A percentile compares a stretch with the other conserved stretches of the same genome.
These are phyloP conservation scores for Chlorella vulgaris DNA, from an alignment of 139 green algal species.

Conservation along the genomic window DNA sequence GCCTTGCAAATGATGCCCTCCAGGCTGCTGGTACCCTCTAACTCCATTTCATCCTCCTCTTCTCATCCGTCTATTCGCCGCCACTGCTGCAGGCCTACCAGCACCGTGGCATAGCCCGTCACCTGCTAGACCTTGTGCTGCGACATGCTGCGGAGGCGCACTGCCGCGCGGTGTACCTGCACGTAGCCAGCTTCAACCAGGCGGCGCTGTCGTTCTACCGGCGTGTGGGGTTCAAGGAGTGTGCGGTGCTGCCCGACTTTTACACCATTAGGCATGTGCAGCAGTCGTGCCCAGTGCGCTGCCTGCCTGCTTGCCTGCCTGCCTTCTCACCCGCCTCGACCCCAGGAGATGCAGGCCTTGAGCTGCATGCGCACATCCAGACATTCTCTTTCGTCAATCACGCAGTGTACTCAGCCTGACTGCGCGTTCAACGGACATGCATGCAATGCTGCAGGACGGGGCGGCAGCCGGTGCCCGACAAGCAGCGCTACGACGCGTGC, in stretches of 20 bases:
- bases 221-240: constrained; percentile 2
- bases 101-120: constrained; percentile 9
- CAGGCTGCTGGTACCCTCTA: no score
- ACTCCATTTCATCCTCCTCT: no score
- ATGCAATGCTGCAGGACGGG: background rate
- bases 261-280: constrained; percentile 18
- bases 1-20: no score
- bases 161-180: constrained; percentile 24
- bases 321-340: background rate
- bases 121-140: background rate
- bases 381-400: no score
- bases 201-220: constrained; percentile 13
- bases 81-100: constrained; percentile 9
- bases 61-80: no score
- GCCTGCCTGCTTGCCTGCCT: background rate
- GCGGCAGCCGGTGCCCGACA: constrained; percentile 4
- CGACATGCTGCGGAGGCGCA: background rate
- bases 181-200: constrained; percentile 23
- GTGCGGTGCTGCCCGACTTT: constrained; percentile 19
- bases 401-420: no score
- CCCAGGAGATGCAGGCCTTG: background rate
- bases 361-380: no score
- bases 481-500: constrained; percentile 4
- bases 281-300: no score
- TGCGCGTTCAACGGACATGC: no score